Evolutionary conservation across 805 yeast species (phyloP).

Genomic region (Sugiyamaella qingdaonensis): DNA sequence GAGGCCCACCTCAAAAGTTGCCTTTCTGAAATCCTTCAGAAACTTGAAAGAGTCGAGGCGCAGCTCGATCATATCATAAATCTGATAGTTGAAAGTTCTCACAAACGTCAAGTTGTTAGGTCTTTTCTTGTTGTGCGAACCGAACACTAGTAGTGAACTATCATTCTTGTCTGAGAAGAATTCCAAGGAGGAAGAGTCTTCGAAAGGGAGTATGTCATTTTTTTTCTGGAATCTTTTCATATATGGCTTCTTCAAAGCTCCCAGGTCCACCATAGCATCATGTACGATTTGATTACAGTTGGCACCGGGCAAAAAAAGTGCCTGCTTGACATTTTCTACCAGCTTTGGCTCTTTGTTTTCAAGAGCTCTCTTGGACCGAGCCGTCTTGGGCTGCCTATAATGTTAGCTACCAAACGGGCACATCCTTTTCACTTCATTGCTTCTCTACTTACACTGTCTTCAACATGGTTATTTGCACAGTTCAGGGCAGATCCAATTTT

Average conservation of each 20-base stretch:
- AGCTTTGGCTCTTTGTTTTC: constrained; percentile 85
- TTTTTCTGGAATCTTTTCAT: constrained; percentile 82
- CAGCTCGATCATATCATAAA: constrained; percentile 92
- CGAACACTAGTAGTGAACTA: constrained; percentile 73
- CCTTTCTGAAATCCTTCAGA: constrained; percentile 71
- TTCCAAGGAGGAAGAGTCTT: constrained; percentile 78
- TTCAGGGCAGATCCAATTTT: not conserved
- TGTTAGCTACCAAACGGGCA: constrained; percentile 31
- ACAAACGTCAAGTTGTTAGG: constrained; percentile 85
- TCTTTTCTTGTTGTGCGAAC: constrained; percentile 82
- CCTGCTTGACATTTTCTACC: constrained; percentile 84
- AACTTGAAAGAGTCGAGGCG: constrained; percentile 65
- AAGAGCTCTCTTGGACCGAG: constrained; percentile 90
- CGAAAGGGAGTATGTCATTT: constrained; percentile 89
- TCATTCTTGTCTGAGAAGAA: constrained; percentile 96
- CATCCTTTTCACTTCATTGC: constrained; percentile 3
- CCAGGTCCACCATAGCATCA: constrained; percentile 82
- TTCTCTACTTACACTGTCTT: constrained; percentile 35
- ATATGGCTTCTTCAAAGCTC: constrained; percentile 88
- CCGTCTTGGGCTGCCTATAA: constrained; percentile 79
- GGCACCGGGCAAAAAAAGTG: constrained; percentile 87
- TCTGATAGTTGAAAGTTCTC: constrained; percentile 83
- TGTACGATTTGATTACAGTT: constrained; percentile 75
- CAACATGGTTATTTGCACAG: constrained; percentile 26
- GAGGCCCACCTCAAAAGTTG: constrained; percentile 80